Evolutionary conservation across 768 basidiomycete genomes (phyloP), one percentile per base, ranked within the genome.

Genomic region (Pulveroboletus sp.): DNA sequence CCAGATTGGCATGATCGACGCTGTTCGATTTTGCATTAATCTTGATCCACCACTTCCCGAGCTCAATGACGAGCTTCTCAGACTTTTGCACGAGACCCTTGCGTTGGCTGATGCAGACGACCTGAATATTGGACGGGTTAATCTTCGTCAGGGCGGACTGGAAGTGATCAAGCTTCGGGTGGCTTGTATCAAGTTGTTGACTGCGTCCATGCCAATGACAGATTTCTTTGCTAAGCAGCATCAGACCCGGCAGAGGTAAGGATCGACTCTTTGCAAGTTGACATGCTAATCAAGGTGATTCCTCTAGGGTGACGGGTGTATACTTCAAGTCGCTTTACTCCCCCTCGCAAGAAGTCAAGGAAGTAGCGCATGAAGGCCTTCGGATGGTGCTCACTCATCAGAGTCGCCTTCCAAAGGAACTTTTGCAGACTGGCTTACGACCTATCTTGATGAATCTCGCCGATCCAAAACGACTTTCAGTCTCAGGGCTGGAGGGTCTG

Each of bases 261-360:
- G 57, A 18, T 18, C 28, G 30, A 13, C 48, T 21, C 32, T 36
- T 37, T 21, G 8, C 15, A 13, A 14, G 35, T 26, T 17, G 17
- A 17, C 27, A 48, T 49, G 21, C 21, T 56, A 11, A 53, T 30
- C n/a, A 33, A 52, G 10, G 42, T 50, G 31, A 52, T 30, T 6
- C 49, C 7, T 56, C 21, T 57, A 95, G 94, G 59, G 92, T 97
- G 10, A 94, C 93, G 15, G 78, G 89, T 32, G 89, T 97, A 18
- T 98, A 97, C 71, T 99, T 99, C 79, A 98, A 99, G 71, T 93
- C 94, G 10, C 79, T 99, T 30, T 99, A 99, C 69, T 94, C 94
- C 7, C 79, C 85, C 17, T 88, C 86, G 13, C 76, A 82, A 10
- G 93, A 96, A 60, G 88, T 99, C 55, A 97, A 97, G 65, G 86